These are phyloP conservation scores for Cucurbita moschata DNA, from an alignment of 306 rosid species.

Conservation along the genomic window DNA sequence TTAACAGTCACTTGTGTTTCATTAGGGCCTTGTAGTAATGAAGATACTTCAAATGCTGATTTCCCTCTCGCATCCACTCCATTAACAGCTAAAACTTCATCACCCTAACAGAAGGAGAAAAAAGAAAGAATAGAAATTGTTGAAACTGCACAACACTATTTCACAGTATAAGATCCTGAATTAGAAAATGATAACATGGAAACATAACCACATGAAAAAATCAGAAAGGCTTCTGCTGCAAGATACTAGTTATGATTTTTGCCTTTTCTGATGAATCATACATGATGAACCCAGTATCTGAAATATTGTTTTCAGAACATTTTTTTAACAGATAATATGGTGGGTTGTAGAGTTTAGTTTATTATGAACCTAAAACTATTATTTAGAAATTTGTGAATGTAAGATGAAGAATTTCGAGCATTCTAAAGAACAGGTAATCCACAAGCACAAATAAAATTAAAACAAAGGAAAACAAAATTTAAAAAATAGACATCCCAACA, in stretches of 20 bases:
- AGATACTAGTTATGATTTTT: background rate
- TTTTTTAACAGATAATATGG: background rate
- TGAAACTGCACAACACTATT: background rate
- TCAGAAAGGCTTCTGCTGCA: background rate
- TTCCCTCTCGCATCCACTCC: slow-evolving; percentile 61
- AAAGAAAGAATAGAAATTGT: background rate
- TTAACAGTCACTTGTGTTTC: slow-evolving; percentile 74
- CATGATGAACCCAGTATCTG: background rate
- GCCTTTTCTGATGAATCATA: background rate
- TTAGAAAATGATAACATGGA: background rate
- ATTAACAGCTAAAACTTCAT: slow-evolving; percentile 81
- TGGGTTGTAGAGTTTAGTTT: background rate
- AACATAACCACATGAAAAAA: background rate
- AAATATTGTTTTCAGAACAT: background rate
- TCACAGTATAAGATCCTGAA: background rate
- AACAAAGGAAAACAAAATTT: background rate
- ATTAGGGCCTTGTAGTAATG: slow-evolving; percentile 77
- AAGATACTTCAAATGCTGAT: slow-evolving; percentile 84
- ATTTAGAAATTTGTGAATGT: background rate
- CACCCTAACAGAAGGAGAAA: slow-evolving; percentile 42
- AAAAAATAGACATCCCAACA: background rate
- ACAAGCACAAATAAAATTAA: background rate
- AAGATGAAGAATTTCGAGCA: background rate
- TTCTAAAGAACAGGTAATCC: background rate
- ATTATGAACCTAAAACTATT: background rate